These are phyloP conservation scores for Erysimum pusillum DNA, from an alignment of 441 rosid species.

Conservation along the genomic window DNA sequence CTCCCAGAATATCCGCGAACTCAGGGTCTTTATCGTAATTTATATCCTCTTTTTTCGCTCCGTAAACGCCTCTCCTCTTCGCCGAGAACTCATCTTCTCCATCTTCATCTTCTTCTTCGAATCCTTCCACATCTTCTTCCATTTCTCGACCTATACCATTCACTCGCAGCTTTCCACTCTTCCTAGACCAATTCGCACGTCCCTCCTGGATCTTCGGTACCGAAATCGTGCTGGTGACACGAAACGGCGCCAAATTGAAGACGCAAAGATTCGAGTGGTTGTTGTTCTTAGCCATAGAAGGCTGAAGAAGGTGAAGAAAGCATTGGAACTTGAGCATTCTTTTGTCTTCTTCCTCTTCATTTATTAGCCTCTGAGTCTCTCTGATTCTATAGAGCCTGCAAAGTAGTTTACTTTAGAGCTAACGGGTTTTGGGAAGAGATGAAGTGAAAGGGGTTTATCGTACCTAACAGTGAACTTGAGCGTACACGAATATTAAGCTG, in stretches of 20 bases:
- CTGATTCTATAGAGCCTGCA: not conserved
- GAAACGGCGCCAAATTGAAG: conserved; percentile 43
- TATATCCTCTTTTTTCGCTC: conserved; percentile 58
- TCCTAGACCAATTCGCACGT: conserved; percentile 28
- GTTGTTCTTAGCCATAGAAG: not conserved
- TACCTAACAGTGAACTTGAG: conserved; percentile 20
- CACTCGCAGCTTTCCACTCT: conserved; percentile 27
- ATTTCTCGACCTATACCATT: conserved; percentile 43
- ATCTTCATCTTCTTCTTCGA: conserved; percentile 43
- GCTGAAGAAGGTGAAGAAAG: conserved; percentile 32
- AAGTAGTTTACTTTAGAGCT: not conserved
- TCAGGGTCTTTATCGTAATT: conserved; percentile 85
- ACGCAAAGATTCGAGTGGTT: conserved; percentile 26
- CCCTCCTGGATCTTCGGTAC: conserved; percentile 25
- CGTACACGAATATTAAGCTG: conserved; percentile 4
- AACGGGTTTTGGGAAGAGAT: conserved; percentile 35
- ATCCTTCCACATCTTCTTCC: conserved; percentile 44
- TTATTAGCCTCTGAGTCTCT: not conserved
- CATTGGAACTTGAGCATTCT: conserved; percentile 51
- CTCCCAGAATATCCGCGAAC: conserved; percentile 84
- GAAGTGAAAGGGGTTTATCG: conserved; percentile 22
- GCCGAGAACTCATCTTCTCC: conserved; percentile 44
- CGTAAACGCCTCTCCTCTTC: conserved; percentile 42
- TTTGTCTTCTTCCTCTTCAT: conserved; percentile 13
- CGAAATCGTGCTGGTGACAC: conserved; percentile 34